These are phyloP conservation scores for Peltaster fructicola DNA, from an alignment of 2,329 filamentous ascomycete species.

Conservation along the genomic window DNA sequence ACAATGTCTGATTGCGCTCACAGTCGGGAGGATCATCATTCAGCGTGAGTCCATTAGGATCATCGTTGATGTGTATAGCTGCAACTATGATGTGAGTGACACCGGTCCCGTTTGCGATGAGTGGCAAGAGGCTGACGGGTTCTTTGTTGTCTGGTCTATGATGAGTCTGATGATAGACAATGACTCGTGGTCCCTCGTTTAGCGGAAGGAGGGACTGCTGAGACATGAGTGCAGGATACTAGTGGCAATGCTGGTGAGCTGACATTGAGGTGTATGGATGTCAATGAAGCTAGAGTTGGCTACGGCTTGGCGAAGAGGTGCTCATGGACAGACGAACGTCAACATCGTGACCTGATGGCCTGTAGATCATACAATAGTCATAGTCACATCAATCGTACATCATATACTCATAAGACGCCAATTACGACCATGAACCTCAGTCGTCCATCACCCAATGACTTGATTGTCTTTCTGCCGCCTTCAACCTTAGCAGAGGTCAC, in stretches of 20 bases:
- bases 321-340: too few relatives aligned
- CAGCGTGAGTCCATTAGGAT: slow-evolving; percentile 50
- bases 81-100: slow-evolving; percentile 73
- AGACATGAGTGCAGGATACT: too few relatives aligned
- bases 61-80: slow-evolving; percentile 64
- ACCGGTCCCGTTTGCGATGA: slow-evolving; percentile 40
- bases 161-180: slow-evolving; percentile 49
- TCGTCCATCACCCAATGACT: slow-evolving; percentile 32
- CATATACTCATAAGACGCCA: slow-evolving; percentile 33
- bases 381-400: slow-evolving; percentile 2
- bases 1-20: slow-evolving; percentile 51
- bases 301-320: too few relatives aligned
- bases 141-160: slow-evolving; percentile 32
- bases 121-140: slow-evolving; percentile 44
- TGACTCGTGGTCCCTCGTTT: slow-evolving; percentile 23
- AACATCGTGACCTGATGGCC: too few relatives aligned
- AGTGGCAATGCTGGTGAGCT: too few relatives aligned
- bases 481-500: slow-evolving; percentile 4
- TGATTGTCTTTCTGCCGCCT: slow-evolving; percentile 16
- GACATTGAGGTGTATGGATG: too few relatives aligned
- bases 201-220: slow-evolving; percentile 22
- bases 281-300: too few relatives aligned
- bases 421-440: slow-evolving; percentile 43
- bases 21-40: slow-evolving; percentile 63
- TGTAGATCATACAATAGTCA: too few relatives aligned